Conservation (phyloP, 805 yeast species). For the Yamadazyma sp. region DNA sequence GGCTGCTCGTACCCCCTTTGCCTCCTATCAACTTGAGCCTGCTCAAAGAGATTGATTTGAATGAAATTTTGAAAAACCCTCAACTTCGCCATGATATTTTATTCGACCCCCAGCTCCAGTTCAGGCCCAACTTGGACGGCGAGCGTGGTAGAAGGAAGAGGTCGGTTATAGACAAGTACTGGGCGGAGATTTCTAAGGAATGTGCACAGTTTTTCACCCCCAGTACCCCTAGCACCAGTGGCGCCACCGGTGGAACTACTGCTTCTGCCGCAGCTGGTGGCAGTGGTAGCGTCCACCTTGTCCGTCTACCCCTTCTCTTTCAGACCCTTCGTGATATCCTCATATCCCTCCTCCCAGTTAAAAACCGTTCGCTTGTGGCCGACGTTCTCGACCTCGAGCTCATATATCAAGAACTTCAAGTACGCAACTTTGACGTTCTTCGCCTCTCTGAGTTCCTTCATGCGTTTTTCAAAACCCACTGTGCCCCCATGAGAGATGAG, state of each 20-base stretch:
- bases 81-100: constrained; percentile 90
- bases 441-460: constrained; percentile 74
- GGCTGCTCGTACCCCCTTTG: constrained; percentile 42
- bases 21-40: constrained; percentile 86
- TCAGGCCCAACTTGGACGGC: constrained; percentile 87
- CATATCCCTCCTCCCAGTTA: constrained; percentile 70
- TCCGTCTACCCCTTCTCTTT: constrained; percentile 67
- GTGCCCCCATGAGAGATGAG: constrained; percentile 93
- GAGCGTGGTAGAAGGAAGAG: constrained; percentile 84
- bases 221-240: constrained; percentile 6
- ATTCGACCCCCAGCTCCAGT: constrained; percentile 88
- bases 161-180: constrained; percentile 73
- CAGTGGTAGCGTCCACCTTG: constrained; percentile 23
- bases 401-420: constrained; percentile 69
- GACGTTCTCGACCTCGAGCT: constrained; percentile 77
- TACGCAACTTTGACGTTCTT: constrained; percentile 71
- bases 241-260: constrained; percentile 13
- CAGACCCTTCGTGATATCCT: constrained; percentile 77
- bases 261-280: not conserved
- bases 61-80: constrained; percentile 87
- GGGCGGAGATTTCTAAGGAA: constrained; percentile 75
- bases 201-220: constrained; percentile 44
- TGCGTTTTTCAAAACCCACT: constrained; percentile 76
- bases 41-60: constrained; percentile 80
- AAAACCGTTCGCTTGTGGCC: constrained; percentile 65